A percentile compares a stretch with the other conserved stretches of the same genome.
Evolutionary conservation across 257 asterid species (phyloP).

Genomic region (Anisodus acutangulus): DNA sequence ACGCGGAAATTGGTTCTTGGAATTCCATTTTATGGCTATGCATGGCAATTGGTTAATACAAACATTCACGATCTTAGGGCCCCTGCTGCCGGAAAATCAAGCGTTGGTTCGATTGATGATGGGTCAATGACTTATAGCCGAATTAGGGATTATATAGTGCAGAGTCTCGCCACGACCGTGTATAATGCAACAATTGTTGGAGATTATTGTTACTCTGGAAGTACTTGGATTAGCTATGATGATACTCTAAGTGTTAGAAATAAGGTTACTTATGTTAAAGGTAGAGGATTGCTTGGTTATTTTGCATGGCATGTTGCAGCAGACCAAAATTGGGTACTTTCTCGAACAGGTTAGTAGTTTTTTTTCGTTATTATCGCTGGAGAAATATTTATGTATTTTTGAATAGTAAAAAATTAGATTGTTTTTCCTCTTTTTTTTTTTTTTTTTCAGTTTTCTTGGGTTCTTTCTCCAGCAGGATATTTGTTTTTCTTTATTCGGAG

Average conservation of each 20-base stretch:
- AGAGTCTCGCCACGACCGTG: conserved; percentile 24
- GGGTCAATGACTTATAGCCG: conserved; percentile 41
- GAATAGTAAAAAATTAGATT: background rate
- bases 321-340: background rate
- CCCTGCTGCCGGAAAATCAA: conserved; percentile 44
- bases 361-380: background rate
- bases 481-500: too few species aligned
- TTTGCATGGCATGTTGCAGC: conserved; percentile 9
- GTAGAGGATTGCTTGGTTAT: conserved; percentile 49
- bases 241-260: conserved; percentile 39
- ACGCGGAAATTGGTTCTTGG: conserved; percentile 50
- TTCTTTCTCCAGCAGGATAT: too few species aligned
- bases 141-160: conserved; percentile 40
- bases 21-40: conserved; percentile 57
- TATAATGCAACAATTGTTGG: conserved; percentile 42
- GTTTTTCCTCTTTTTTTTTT: too few species aligned
- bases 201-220: conserved; percentile 51
- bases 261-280: conserved; percentile 51
- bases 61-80: conserved; percentile 48
- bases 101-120: background rate
- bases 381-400: background rate
- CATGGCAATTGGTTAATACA: conserved; percentile 44
- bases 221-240: conserved; percentile 57
- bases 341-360: conserved; percentile 2
- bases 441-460: too few species aligned